Evolutionary conservation across 352 stramenopile genomes (phyloP).

Genomic region (Chrysophaeum taylorii): DNA sequence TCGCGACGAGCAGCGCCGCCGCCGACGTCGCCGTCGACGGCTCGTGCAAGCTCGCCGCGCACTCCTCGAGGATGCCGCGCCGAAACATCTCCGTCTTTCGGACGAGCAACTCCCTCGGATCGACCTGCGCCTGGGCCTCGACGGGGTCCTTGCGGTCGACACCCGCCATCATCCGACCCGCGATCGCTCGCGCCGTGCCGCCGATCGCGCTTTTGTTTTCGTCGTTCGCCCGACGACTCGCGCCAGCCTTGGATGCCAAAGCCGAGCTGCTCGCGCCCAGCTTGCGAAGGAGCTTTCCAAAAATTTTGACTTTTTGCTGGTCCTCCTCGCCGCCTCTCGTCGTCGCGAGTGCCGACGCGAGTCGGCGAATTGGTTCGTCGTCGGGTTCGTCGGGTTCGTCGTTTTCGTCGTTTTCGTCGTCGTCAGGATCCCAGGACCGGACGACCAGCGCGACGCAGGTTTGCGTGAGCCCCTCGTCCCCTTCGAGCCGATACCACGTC

Average conservation of each 20-base stretch:
- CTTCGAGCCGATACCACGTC: conserved; percentile 2
- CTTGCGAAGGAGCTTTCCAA: neutral
- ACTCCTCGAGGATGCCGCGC: neutral
- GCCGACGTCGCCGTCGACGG: neutral
- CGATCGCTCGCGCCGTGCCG: no score
- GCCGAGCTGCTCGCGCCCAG: neutral
- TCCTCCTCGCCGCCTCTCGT: neutral
- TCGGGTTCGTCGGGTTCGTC: neutral
- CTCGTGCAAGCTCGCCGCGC: neutral
- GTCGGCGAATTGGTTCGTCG: neutral
- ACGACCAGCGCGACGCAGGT: neutral
- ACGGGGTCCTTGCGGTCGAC: neutral
- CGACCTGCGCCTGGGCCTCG: neutral
- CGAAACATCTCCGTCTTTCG: conserved; percentile 1
- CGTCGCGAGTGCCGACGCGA: neutral
- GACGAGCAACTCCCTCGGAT: neutral
- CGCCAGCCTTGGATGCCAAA: neutral
- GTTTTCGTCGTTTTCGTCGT: neutral
- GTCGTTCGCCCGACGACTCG: neutral
- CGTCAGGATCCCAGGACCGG: neutral
- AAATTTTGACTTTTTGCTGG: neutral
- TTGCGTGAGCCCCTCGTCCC: neutral
- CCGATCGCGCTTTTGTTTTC: neutral
- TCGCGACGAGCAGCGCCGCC: neutral
- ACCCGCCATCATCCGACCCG: neutral